phyloP scores from a whole-genome alignment of 257 asterid genomes.

The Knoxia roxburghii region DNA sequence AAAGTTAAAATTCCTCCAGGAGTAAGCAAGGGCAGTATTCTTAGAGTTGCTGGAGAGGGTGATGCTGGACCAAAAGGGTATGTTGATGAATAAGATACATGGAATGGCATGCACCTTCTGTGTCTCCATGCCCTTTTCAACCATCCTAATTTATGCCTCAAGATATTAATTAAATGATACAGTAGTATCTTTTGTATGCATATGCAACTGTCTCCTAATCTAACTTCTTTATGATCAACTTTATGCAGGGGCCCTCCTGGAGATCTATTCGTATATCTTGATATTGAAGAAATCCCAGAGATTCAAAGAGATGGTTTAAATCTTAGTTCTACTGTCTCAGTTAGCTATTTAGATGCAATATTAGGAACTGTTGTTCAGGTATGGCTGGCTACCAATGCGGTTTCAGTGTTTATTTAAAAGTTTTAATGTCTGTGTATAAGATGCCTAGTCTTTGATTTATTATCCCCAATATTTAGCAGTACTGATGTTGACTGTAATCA shows the following conservation, averaged over 20 bases:
- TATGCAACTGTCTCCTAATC: constrained; percentile 4
- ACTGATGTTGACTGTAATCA: not conserved
- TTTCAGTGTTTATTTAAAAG: not conserved
- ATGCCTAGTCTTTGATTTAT: not conserved
- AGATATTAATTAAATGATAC: not conserved
- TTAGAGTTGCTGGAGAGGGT: constrained; percentile 98
- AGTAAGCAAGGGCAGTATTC: constrained; percentile 95
- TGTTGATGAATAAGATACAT: constrained; percentile 11
- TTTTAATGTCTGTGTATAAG: not conserved
- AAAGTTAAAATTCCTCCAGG: constrained; percentile 99
- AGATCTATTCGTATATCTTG: constrained; percentile 95
- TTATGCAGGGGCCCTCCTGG: constrained; percentile 75
- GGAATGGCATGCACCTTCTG: not conserved
- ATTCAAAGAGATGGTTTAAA: constrained; percentile 97
- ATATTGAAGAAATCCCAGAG: constrained; percentile 82
- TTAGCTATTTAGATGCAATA: constrained; percentile 90
- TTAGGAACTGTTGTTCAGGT: constrained; percentile 78
- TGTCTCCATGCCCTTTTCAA: not conserved
- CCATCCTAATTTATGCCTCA: not conserved
- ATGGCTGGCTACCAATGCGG: constrained; percentile 12
- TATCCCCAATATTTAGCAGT: not conserved
- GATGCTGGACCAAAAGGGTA: constrained; percentile 99
- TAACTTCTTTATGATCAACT: constrained; percentile 11
- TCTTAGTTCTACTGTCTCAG: constrained; percentile 65
- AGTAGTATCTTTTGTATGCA: not conserved